phyloP scores from a whole-genome alignment of 495 filamentous ascomycete species.

The Penicillium silybi region DNA sequence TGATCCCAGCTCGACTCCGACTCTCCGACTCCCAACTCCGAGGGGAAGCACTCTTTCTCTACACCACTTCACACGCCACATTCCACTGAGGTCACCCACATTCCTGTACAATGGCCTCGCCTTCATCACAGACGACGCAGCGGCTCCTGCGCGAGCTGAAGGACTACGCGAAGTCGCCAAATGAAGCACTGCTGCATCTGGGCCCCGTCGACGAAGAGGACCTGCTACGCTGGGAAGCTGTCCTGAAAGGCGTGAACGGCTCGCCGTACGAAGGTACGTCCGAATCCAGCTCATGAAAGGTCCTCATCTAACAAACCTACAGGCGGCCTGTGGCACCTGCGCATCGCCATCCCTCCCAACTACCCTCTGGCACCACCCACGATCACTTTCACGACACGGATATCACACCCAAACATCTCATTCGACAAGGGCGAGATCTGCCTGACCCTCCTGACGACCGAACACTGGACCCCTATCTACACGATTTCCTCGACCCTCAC shows the following conservation, averaged over 20 bases:
- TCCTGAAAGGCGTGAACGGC: constrained; percentile 65
- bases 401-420: constrained; percentile 83
- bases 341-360: constrained; percentile 66
- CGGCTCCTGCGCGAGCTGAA: constrained; percentile 65
- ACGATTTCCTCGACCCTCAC: constrained; percentile 73
- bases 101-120: constrained; percentile 24
- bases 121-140: constrained; percentile 45
- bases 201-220: constrained; percentile 66
- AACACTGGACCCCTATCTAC: constrained; percentile 80
- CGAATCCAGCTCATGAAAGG: not conserved
- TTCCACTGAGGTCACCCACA: constrained; percentile 2
- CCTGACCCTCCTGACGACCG: constrained; percentile 74
- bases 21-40: constrained; percentile 3
- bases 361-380: constrained; percentile 77
- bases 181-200: constrained; percentile 56
- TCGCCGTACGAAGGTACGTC: constrained; percentile 68
- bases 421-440: constrained; percentile 88
- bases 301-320: not conserved
- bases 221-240: constrained; percentile 72
- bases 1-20: constrained; percentile 2
- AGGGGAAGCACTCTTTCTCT: not conserved
- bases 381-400: constrained; percentile 72
- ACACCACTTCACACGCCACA: not conserved
- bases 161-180: constrained; percentile 51
- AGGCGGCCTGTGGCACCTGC: constrained; percentile 83